Percentiles rank a stretch among this genome's conserved stretches.
Evolutionary conservation across 768 basidiomycete species (phyloP).

Genomic region (Nidula microcarpa): DNA sequence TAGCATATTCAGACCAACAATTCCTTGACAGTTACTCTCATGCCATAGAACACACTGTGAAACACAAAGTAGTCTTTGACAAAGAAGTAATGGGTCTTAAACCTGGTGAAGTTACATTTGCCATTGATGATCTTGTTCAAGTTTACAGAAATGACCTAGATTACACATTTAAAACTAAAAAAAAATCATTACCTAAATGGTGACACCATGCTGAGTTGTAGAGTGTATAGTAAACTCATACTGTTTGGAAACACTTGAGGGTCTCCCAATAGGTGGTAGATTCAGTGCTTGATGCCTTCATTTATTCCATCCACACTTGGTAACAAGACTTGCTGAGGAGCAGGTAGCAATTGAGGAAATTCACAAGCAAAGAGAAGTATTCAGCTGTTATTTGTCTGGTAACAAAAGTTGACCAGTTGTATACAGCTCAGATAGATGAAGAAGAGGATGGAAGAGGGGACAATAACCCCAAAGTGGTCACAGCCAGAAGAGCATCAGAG

Average conservation of each 20-base stretch:
- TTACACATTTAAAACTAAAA: conserved; percentile 18
- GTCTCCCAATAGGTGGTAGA: not conserved
- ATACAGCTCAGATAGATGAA: too few relatives aligned
- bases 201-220: conserved; percentile 14
- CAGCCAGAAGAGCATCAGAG: too few relatives aligned
- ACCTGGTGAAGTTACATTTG: conserved; percentile 17
- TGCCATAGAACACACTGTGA: conserved; percentile 13
- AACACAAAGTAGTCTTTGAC: conserved; percentile 21
- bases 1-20: conserved; percentile 24
- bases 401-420: too few relatives aligned
- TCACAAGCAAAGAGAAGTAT: too few relatives aligned
- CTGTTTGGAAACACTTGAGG: not conserved
- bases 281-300: conserved; percentile 5
- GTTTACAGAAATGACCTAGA: conserved; percentile 19
- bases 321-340: not conserved
- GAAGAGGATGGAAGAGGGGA: too few relatives aligned
- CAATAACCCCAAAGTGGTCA: too few relatives aligned
- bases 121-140: conserved; percentile 22
- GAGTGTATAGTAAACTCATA: not conserved
- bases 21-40: conserved; percentile 20
- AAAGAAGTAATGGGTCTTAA: conserved; percentile 5
- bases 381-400: too few relatives aligned
- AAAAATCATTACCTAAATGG: conserved; percentile 27
- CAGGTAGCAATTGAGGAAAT: not conserved
- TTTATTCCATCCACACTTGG: not conserved